These are phyloP conservation scores for Atkinsonella texensis DNA, from an alignment of 2,329 filamentous ascomycete species.

Conservation along the genomic window DNA sequence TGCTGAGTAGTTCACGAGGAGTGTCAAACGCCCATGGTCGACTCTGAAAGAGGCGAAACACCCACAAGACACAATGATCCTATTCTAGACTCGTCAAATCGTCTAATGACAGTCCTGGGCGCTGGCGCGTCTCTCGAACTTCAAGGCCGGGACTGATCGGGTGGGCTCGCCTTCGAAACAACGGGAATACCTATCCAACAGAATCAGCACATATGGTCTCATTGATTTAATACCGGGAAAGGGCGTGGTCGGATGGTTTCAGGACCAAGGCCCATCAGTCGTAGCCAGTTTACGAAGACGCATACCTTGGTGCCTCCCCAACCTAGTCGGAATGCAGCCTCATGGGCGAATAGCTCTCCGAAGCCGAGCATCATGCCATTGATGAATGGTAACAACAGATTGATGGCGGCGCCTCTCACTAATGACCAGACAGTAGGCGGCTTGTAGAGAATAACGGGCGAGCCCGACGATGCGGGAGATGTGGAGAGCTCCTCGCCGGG, in stretches of 20 bases:
- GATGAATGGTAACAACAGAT: slow-evolving; percentile 86
- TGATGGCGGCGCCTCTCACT: slow-evolving; percentile 82
- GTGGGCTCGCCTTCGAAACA: slow-evolving; percentile 48
- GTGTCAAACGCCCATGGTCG: too few relatives aligned
- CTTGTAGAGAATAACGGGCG: slow-evolving; percentile 72
- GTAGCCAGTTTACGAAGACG: neutral
- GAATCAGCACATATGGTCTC: slow-evolving; percentile 7
- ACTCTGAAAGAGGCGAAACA: too few relatives aligned
- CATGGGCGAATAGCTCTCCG: slow-evolving; percentile 91
- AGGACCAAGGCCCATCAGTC: neutral
- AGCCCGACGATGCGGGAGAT: slow-evolving; percentile 50
- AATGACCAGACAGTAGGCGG: slow-evolving; percentile 81
- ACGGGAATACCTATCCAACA: slow-evolving; percentile 39
- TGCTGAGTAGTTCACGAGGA: too few relatives aligned
- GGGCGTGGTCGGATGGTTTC: neutral
- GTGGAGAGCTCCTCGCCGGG: slow-evolving; percentile 48
- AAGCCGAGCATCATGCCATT: slow-evolving; percentile 98
- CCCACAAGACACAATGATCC: neutral
- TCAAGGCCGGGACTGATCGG: slow-evolving; percentile 75
- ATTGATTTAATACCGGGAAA: neutral
- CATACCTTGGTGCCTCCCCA: slow-evolving; percentile 86
- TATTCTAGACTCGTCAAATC: slow-evolving; percentile 60
- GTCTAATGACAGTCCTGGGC: slow-evolving; percentile 44
- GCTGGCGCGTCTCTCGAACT: slow-evolving; percentile 53
- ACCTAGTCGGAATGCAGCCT: slow-evolving; percentile 82